These are phyloP conservation scores for Diophrys sp. DNA, from an alignment of 73 alveolate genomes.

Conservation along the genomic window DNA sequence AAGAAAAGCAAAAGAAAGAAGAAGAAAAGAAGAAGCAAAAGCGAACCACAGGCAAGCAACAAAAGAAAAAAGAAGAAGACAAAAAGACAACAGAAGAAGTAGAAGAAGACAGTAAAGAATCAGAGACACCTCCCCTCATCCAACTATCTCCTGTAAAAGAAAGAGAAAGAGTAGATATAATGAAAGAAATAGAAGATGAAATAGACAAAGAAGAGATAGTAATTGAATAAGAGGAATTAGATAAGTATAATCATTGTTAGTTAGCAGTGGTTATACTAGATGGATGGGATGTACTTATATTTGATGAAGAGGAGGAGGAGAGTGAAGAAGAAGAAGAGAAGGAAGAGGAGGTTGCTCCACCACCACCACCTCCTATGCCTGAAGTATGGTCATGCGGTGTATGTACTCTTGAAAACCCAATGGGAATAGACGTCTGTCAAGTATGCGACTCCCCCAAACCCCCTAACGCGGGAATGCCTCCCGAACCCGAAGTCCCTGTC, in stretches of 20 bases:
- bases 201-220: slow-evolving; percentile 19
- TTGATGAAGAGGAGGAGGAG: slow-evolving; percentile 58
- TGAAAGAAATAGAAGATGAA: slow-evolving; percentile 13
- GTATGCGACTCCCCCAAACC: slow-evolving; percentile 81
- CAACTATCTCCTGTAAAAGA: too few species aligned
- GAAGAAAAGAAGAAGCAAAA: slow-evolving; percentile 14
- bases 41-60: slow-evolving; percentile 9
- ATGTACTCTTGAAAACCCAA: slow-evolving; percentile 77
- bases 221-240: neutral
- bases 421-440: slow-evolving; percentile 59
- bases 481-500: slow-evolving; percentile 4
- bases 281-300: slow-evolving; percentile 49
- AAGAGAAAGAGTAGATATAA: slow-evolving; percentile 26
- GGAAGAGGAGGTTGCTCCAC: slow-evolving; percentile 24
- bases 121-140: too few species aligned
- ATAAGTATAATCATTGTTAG: slow-evolving; percentile 12
- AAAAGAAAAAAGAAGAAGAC: neutral
- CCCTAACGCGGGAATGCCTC: slow-evolving; percentile 24
- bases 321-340: slow-evolving; percentile 46
- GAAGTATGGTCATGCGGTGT: slow-evolving; percentile 62
- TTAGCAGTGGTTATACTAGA: slow-evolving; percentile 19
- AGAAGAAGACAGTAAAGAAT: too few species aligned
- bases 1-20: slow-evolving; percentile 17
- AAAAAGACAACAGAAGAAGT: slow-evolving; percentile 1
- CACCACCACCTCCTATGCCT: slow-evolving; percentile 37